Percentiles rank a stretch among this genome's conserved stretches.
These are phyloP conservation scores for Cutaneotrichosporon sp. DNA, from an alignment of 1,284 basidiomycete species.

Conservation along the genomic window DNA sequence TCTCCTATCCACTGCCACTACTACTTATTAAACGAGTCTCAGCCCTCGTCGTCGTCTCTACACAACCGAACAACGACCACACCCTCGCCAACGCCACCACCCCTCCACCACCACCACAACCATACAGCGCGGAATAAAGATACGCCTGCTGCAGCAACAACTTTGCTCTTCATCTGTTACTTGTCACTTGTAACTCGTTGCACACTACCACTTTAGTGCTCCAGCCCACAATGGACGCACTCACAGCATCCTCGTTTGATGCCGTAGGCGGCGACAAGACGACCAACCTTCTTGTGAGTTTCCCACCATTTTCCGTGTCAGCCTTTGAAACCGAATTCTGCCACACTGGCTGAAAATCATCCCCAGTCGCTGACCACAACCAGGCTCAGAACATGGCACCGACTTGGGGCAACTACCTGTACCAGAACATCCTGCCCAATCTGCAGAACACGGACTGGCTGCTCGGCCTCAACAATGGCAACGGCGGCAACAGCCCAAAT, in stretches of 20 bases:
- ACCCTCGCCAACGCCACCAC: too few relatives aligned
- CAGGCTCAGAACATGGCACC: constrained; percentile 22
- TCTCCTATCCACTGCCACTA: too few relatives aligned
- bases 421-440: constrained; percentile 37
- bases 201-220: too few relatives aligned
- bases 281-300: constrained; percentile 12
- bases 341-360: not conserved
- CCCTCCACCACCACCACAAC: too few relatives aligned
- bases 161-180: too few relatives aligned
- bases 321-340: too few relatives aligned
- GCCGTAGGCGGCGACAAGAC: constrained; percentile 9
- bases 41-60: too few relatives aligned
- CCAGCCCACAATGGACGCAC: constrained; percentile 9
- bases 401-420: constrained; percentile 42
- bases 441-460: constrained; percentile 21
- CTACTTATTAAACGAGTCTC: too few relatives aligned
- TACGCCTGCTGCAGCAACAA: too few relatives aligned
- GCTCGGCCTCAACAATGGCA: constrained; percentile 22
- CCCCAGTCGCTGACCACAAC: constrained; percentile 2
- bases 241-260: constrained; percentile 8
- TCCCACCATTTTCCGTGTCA: not conserved
- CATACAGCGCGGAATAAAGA: too few relatives aligned
- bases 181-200: too few relatives aligned
- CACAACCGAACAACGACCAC: too few relatives aligned
- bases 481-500: not conserved